Base-by-base conservation (phyloP, 345 rosid genomes). In the Gynandropsis gynandra region DNA sequence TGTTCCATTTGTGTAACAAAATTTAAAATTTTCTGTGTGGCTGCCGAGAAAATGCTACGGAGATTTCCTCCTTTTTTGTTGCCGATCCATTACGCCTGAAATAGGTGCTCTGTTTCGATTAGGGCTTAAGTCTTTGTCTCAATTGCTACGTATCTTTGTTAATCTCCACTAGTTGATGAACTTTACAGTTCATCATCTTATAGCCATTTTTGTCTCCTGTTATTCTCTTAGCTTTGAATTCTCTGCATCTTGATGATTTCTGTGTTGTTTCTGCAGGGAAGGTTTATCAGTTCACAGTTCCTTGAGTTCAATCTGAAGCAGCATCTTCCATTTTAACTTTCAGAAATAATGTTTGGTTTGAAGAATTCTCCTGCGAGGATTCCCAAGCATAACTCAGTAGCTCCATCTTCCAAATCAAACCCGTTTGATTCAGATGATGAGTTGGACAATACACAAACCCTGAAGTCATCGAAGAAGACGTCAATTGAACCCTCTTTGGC, bases 401-500 rank as follows among this genome's bases (percentile, higher is more conserved):
- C 75, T 64, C 76, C 74, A 7, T 57, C 82, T 64, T 73, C 86
- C 36, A 57, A 51, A 24, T 50, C 85, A 8, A 87, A 87, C 74
- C 98, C 95, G 1, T 92, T 92, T 50, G 88, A 76, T 74, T 84
- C 95, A 16, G 87, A 82, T 42, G 84, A 85, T 27, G 89, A 74
- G 38, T 58, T 63, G 17, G 88, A 85, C 36, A 61, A 52, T 34
- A 77, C 62, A 70, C 66, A 61, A 32, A 66, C 76, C 9, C 74
- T 76, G 40, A 77, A 79, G 57, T 42, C 78, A 9, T 44, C 88
- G 0, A 77, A 74, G 40, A 79, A 74, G 52, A 64, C 78, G 42
- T 57, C 95, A 49, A 81, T 87, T 9, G 88, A 85, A 51, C 78
- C 87, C 9, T 57, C 53, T n/a, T 59, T 75, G 46, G 67, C 67